These are phyloP conservation scores for Jasminum sambac DNA, from an alignment of 257 asterid species.

Conservation along the genomic window DNA sequence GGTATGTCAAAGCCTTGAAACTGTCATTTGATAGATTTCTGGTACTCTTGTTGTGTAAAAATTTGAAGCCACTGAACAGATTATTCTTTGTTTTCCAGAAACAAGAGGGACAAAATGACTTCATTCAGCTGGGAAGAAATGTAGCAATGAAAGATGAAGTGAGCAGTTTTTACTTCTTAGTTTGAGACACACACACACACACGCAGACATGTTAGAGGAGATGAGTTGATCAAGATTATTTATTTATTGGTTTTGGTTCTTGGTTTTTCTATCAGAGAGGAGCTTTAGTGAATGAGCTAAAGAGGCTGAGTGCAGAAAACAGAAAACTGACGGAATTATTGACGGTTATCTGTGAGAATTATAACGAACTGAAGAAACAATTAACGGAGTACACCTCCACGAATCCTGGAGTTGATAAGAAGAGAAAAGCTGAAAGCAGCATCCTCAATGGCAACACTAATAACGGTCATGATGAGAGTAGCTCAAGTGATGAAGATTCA, in stretches of 20 bases:
- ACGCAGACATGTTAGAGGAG: background rate
- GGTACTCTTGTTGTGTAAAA: background rate
- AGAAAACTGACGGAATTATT: constrained; percentile 67
- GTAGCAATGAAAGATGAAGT: constrained; percentile 53
- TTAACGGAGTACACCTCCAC: constrained; percentile 41
- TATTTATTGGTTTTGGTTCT: background rate
- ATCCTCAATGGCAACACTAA: constrained; percentile 15
- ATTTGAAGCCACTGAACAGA: background rate
- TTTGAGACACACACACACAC: background rate
- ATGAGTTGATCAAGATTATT: background rate
- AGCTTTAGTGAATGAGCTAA: constrained; percentile 69
- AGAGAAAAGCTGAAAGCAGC: constrained; percentile 47
- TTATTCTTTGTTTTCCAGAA: constrained; percentile 42
- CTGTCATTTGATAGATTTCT: background rate
- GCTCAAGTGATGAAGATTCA: constrained; percentile 68
- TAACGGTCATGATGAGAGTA: constrained; percentile 45
- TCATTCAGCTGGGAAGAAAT: constrained; percentile 46
- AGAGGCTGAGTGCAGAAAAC: constrained; percentile 69
- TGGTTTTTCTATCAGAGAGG: constrained; percentile 36
- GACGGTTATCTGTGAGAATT: constrained; percentile 60
- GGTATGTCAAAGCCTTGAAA: constrained; percentile 6
- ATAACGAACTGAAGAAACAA: constrained; percentile 51
- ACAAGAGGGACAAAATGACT: constrained; percentile 58
- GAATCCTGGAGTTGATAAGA: constrained; percentile 25
- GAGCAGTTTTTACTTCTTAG: constrained; percentile 1